Conservation (phyloP, 805 yeast genomes). For the Osmozyma mogii region DNA sequence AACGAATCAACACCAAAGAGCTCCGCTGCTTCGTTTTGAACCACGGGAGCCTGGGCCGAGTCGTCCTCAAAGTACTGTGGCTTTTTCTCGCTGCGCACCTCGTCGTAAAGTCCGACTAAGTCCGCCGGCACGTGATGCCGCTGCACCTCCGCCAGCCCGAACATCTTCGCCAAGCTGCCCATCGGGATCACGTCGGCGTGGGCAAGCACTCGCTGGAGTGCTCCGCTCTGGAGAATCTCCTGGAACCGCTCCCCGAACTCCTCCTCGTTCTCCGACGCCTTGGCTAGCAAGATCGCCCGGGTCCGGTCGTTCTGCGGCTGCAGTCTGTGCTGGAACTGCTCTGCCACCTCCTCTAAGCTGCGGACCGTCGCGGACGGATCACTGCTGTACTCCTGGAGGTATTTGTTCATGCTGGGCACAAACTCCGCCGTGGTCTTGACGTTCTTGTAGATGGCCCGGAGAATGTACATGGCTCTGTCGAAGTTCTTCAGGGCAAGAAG, state of each 20-base stretch:
- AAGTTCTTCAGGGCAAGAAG: slow-evolving; percentile 59
- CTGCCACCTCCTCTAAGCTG: slow-evolving; percentile 39
- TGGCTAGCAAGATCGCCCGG: slow-evolving; percentile 49
- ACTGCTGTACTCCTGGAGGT: slow-evolving; percentile 37
- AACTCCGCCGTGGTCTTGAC: slow-evolving; percentile 37
- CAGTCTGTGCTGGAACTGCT: slow-evolving; percentile 16
- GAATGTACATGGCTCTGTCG: slow-evolving; percentile 61
- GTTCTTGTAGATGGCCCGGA: slow-evolving; percentile 52
- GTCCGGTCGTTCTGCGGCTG: slow-evolving; percentile 51
- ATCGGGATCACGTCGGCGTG: slow-evolving; percentile 49
- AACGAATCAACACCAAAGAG: slow-evolving; percentile 65
- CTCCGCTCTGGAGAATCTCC: slow-evolving; percentile 6
- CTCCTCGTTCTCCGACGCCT: slow-evolving; percentile 15
- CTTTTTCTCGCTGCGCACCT: slow-evolving; percentile 10
- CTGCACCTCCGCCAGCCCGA: slow-evolving; percentile 15
- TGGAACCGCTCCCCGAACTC: too few species aligned
- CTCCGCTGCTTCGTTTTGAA: slow-evolving; percentile 48
- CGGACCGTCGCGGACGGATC: slow-evolving; percentile 30
- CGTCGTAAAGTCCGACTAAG: slow-evolving; percentile 22
- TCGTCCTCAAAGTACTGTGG: slow-evolving; percentile 25
- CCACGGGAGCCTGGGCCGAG: slow-evolving; percentile 24
- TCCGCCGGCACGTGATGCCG: slow-evolving; percentile 28
- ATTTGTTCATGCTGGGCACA: slow-evolving; percentile 62
- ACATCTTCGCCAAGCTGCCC: slow-evolving; percentile 34
- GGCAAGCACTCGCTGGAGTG: slow-evolving; percentile 8